Percentiles rank a stretch among this genome's conserved stretches.
These are phyloP conservation scores for Solanum megistacrolobum DNA, from an alignment of 257 asterid species.

Conservation along the genomic window DNA sequence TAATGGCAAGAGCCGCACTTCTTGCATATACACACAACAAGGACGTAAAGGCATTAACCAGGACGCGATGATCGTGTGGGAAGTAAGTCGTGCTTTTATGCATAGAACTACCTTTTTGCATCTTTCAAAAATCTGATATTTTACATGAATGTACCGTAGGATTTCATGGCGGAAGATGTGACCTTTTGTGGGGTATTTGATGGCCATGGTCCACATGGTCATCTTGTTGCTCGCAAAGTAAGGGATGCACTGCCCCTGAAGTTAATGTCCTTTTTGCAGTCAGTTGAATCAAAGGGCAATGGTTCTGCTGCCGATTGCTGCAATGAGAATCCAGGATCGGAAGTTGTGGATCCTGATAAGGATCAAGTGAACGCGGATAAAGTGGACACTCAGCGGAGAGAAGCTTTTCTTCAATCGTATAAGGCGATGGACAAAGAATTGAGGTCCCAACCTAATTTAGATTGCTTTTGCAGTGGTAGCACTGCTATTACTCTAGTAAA, in stretches of 20 bases:
- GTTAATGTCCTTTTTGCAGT: conserved; percentile 41
- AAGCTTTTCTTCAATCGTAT: conserved; percentile 81
- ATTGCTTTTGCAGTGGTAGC: conserved; percentile 99
- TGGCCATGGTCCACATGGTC: conserved; percentile 98
- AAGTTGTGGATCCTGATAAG: conserved; percentile 58
- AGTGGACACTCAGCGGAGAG: conserved; percentile 55
- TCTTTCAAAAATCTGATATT: neutral
- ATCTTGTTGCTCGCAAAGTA: conserved; percentile 90
- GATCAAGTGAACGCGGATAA: conserved; percentile 27
- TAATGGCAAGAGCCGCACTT: conserved; percentile 63
- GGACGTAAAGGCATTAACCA: conserved; percentile 97
- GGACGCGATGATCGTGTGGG: conserved; percentile 99
- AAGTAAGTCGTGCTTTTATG: conserved; percentile 38
- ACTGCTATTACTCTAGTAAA: conserved; percentile 75
- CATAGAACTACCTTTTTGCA: neutral
- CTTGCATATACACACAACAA: conserved; percentile 95
- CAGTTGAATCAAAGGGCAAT: conserved; percentile 43
- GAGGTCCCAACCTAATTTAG: conserved; percentile 79
- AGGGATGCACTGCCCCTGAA: conserved; percentile 77
- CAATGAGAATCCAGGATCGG: conserved; percentile 40
- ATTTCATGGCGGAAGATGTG: conserved; percentile 77
- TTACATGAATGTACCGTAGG: conserved; percentile 29
- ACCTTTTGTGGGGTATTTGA: conserved; percentile 89
- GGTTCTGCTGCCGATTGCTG: conserved; percentile 53
- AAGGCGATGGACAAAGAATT: conserved; percentile 93